Evolutionary conservation across 176 grass and related monocot genomes (phyloP), one percentile per base, ranked within the genome.

Genomic region (Puccinellia tenuiflora): DNA sequence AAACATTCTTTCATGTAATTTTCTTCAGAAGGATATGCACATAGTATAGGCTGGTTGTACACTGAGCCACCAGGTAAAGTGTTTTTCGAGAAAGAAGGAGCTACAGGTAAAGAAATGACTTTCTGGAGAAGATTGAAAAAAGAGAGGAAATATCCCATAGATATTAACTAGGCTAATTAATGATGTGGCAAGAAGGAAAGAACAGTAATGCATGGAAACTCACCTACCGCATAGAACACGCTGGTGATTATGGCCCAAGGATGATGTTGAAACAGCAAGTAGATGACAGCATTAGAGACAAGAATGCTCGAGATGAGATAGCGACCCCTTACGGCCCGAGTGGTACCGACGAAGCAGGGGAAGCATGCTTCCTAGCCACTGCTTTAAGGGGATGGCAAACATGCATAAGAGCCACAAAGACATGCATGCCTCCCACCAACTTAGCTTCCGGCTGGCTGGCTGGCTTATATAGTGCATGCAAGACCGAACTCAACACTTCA

Each of bases 341-440:
- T 91, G 86, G 92, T 85, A 89, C 65, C 84, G 68, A 40, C 28
- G 72, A 87, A 22, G 74, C 83, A 84, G 66, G 47, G 53, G 20
- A 69, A 62, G 54, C 55, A 82, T 86, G 73, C 57, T 78, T 92
- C 87, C 86, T 80, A 89, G 30, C 87, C 84, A 45, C 68, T 88
- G 77, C 90, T 96, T 92, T 88, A 81, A 71, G 76, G 80, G 70
- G 81, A 84, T 85, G 89, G 33, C 42, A 90, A 79, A 59, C 80
- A 94, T 66, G 21, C 76, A 61, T 69, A 57, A 71, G 75, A 86
- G 74, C 35, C 66, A 62, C 66, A 83, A 74, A 83, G 46, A 16
- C 37, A 78, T 82, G 73, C 79, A 79, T 97, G 90, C 80, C 76
- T 92, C 94, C 94, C 85, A 97, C 92, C 94, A 84, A 94, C 92